A percentile compares a stretch with the other conserved stretches of the same genome.
Conservation (phyloP, 2,329 filamentous ascomycete species). For the Anisogramma anomala region DNA sequence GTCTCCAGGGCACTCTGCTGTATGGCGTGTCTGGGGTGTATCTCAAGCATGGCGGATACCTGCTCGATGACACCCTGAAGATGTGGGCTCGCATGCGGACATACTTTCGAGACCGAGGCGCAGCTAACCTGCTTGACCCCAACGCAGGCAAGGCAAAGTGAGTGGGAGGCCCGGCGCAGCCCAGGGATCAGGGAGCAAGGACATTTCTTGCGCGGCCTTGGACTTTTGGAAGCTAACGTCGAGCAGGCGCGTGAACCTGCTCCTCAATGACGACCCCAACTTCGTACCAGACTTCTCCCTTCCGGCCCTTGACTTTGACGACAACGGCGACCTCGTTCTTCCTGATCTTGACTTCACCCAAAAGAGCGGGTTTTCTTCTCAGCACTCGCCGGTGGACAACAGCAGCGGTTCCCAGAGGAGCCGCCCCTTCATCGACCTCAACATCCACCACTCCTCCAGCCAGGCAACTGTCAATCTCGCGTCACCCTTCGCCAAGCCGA, state of each 20-base stretch:
- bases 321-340: conserved; percentile 23
- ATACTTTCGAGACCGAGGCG: conserved; percentile 42
- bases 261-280: conserved; percentile 69
- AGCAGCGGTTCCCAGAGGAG: conserved; percentile 21
- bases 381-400: conserved; percentile 33
- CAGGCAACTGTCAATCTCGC: conserved; percentile 13
- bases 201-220: too few relatives aligned
- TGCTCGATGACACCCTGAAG: conserved; percentile 68
- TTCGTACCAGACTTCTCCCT: conserved; percentile 60
- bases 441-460: conserved; percentile 14
- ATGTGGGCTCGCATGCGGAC: conserved; percentile 62
- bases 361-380: conserved; percentile 29
- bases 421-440: conserved; percentile 12
- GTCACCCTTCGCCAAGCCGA: conserved; percentile 14
- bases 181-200: too few relatives aligned
- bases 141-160: conserved; percentile 63
- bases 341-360: conserved; percentile 24
- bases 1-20: conserved; percentile 79
- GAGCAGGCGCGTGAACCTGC: conserved; percentile 62
- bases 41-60: conserved; percentile 74
- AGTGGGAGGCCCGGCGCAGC: conserved; percentile 19
- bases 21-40: conserved; percentile 80
- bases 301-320: conserved; percentile 41
- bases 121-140: conserved; percentile 49
- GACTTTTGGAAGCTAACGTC: too few relatives aligned